Percentiles rank a stretch among this genome's conserved stretches.
Evolutionary conservation across 2,329 filamentous ascomycete genomes (phyloP).

Genomic region (Catunica adiposa): DNA sequence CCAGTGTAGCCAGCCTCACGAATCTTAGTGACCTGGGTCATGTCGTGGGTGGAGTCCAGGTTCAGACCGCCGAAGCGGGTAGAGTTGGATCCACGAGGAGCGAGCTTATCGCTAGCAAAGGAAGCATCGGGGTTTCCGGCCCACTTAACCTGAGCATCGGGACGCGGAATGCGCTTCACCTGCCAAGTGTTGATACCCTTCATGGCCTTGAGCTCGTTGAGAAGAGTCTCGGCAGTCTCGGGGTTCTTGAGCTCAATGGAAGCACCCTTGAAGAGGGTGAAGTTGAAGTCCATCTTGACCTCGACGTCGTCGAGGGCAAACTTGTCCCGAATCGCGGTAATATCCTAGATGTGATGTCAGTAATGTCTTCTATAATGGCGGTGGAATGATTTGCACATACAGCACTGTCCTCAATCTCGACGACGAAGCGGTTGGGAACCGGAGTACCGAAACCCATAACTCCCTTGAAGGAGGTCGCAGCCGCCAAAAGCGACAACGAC

Average conservation of each 20-base stretch:
- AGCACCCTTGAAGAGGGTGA: conserved; percentile 36
- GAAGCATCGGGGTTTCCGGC: conserved; percentile 22
- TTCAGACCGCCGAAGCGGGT: conserved; percentile 9
- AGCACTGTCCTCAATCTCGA: conserved; percentile 35
- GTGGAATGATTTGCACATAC: conserved; percentile 20
- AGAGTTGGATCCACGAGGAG: conserved; percentile 3
- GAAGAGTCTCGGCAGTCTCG: conserved; percentile 27
- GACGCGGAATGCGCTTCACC: conserved; percentile 27
- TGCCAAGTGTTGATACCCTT: conserved; percentile 34
- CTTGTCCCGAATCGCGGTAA: conserved; percentile 24
- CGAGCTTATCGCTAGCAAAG: conserved; percentile 7
- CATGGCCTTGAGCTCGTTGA: conserved; percentile 25
- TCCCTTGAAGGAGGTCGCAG: conserved; percentile 20
- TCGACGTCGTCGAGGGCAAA: conserved; percentile 24
- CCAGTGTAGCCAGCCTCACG: conserved; percentile 31
- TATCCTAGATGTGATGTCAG: conserved; percentile 22
- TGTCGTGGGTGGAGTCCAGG: conserved; percentile 32
- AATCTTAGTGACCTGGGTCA: conserved; percentile 40
- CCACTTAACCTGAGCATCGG: conserved; percentile 30
- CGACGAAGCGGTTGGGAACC: conserved; percentile 33
- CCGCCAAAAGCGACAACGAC: conserved; percentile 23
- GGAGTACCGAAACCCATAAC: conserved; percentile 14
- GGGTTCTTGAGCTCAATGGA: conserved; percentile 36
- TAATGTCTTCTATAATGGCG: background rate
- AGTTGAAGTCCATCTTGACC: conserved; percentile 32